phyloP scores from a whole-genome alignment of 2,329 filamentous ascomycete species.

The Aspergillus intermedius region DNA sequence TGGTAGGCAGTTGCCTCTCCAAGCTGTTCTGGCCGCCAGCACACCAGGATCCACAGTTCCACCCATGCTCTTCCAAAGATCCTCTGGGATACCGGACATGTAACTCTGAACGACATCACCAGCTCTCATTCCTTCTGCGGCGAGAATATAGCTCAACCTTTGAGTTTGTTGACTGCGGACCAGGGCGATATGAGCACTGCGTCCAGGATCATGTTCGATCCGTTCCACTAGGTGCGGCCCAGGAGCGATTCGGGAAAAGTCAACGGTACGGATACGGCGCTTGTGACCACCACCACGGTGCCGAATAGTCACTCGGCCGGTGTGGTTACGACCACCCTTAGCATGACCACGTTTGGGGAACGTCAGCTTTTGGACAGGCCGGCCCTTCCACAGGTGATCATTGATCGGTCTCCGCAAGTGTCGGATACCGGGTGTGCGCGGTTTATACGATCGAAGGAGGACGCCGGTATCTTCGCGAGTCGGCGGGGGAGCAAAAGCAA shows the following conservation, averaged over 20 bases:
- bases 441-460: slow-evolving; percentile 78
- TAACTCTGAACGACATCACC: slow-evolving; percentile 93
- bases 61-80: slow-evolving; percentile 85
- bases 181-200: slow-evolving; percentile 87
- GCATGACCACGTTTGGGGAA: slow-evolving; percentile 87
- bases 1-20: slow-evolving; percentile 89
- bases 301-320: slow-evolving; percentile 76
- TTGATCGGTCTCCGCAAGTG: slow-evolving; percentile 91
- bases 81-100: slow-evolving; percentile 76
- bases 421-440: slow-evolving; percentile 82
- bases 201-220: slow-evolving; percentile 91
- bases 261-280: slow-evolving; percentile 82
- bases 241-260: slow-evolving; percentile 71
- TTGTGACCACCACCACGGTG: slow-evolving; percentile 91
- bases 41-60: slow-evolving; percentile 91
- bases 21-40: slow-evolving; percentile 86
- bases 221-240: slow-evolving; percentile 85
- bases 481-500: slow-evolving; percentile 42
- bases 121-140: slow-evolving; percentile 86
- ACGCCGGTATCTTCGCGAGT: slow-evolving; percentile 36
- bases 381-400: slow-evolving; percentile 93
- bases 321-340: slow-evolving; percentile 87
- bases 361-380: slow-evolving; percentile 74
- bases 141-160: slow-evolving; percentile 82
- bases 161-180: slow-evolving; percentile 67